These are phyloP conservation scores for barrel medic (Medicago truncatula) DNA, from an alignment of 306 rosid genomes.

Conservation along the genomic window DNA sequence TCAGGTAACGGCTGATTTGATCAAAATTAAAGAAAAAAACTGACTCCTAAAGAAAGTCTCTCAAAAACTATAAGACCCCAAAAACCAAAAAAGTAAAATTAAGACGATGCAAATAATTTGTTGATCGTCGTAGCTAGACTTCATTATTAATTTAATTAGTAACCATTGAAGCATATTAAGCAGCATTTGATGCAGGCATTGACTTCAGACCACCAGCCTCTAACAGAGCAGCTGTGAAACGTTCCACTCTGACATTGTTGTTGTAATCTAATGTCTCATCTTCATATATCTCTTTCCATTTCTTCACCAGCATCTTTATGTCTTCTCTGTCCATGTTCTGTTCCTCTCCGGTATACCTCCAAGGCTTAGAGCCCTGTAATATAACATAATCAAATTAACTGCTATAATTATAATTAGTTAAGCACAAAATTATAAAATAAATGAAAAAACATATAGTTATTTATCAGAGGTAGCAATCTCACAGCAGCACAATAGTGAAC, in stretches of 20 bases:
- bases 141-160: background rate
- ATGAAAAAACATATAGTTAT: background rate
- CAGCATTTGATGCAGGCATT: constrained; percentile 59
- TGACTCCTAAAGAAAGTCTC: background rate
- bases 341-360: constrained; percentile 84
- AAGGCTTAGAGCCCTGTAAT: constrained; percentile 82
- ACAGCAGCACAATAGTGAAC: constrained; percentile 86
- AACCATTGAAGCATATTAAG: constrained; percentile 36
- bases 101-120: background rate
- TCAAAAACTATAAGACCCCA: background rate
- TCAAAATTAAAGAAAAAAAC: background rate
- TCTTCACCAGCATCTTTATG: constrained; percentile 67
- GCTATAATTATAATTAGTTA: background rate
- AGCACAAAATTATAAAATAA: background rate
- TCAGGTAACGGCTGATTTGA: background rate
- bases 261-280: constrained; percentile 69
- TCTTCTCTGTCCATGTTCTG: constrained; percentile 86
- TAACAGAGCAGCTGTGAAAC: constrained; percentile 30
- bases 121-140: background rate
- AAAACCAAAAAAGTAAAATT: background rate
- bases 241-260: constrained; percentile 13
- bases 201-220: constrained; percentile 38
- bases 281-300: constrained; percentile 79
- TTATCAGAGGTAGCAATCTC: constrained; percentile 29
- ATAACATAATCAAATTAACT: background rate